A percentile compares a stretch with the other conserved stretches of the same genome.
Conservation (phyloP, 2,329 filamentous ascomycete species). For the Ophiostoma perfectum region DNA sequence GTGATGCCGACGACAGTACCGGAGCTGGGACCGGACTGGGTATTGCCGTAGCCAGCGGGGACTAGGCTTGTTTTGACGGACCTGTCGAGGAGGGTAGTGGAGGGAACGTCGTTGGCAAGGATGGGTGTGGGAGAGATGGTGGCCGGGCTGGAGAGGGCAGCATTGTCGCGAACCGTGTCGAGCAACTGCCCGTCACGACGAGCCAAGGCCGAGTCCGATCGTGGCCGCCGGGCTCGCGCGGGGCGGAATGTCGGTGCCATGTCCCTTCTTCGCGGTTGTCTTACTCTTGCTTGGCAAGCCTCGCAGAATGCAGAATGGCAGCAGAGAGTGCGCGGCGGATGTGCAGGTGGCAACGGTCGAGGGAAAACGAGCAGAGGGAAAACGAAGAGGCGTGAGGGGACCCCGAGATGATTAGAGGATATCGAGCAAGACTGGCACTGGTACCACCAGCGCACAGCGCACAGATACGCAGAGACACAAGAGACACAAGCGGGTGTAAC, state of each 20-base stretch:
- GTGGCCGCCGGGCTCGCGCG: slow-evolving; percentile 3
- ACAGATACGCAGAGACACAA: too few relatives aligned
- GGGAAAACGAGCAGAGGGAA: background rate
- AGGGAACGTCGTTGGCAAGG: background rate
- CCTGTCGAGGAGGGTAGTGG: slow-evolving; percentile 21
- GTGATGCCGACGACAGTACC: slow-evolving; percentile 40
- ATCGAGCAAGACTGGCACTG: too few relatives aligned
- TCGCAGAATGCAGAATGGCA: background rate
- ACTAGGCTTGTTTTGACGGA: slow-evolving; percentile 29
- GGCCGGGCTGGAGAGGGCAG: too few relatives aligned
- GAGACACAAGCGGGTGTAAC: too few relatives aligned
- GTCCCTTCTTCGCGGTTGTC: background rate
- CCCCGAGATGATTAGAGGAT: too few relatives aligned
- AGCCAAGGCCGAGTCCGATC: background rate
- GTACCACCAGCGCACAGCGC: too few relatives aligned
- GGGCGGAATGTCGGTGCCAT: slow-evolving; percentile 18
- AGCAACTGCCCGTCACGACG: too few relatives aligned
- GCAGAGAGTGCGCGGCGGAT: too few relatives aligned
- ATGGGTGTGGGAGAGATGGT: background rate
- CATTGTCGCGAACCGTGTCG: too few relatives aligned
- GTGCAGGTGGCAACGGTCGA: background rate
- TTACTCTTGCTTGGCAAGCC: background rate
- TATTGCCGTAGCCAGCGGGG: slow-evolving; percentile 32
- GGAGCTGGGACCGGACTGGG: slow-evolving; percentile 28
- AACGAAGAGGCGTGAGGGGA: background rate